Conservation (phyloP, 768 basidiomycete genomes). For the Mycena haematopus region DNA sequence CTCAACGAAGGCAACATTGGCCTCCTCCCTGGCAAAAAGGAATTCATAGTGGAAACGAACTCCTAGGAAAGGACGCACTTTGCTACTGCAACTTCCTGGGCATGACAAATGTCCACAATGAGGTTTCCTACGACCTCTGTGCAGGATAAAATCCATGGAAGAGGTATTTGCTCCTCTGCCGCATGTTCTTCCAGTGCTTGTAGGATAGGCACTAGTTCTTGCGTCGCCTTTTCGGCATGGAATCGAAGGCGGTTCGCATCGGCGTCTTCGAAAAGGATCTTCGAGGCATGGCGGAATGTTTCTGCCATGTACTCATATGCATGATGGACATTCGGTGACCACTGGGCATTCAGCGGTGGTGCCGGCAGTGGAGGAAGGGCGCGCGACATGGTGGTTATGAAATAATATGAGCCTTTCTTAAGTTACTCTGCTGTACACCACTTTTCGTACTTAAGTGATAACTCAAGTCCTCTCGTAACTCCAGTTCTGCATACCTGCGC, state of each 20-base stretch:
- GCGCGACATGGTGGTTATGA: slow-evolving; percentile 5
- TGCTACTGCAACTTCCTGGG: background rate
- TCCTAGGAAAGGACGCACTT: background rate
- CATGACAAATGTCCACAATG: background rate
- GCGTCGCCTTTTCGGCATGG: background rate
- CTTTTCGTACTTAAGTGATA: no score
- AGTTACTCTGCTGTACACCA: no score
- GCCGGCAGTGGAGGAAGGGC: slow-evolving; percentile 4
- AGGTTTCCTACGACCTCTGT: background rate
- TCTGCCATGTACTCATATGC: background rate
- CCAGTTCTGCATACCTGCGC: no score
- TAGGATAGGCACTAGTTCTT: slow-evolving; percentile 4
- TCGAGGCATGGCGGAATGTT: slow-evolving; percentile 1
- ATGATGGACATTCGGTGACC: background rate
- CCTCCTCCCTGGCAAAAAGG: background rate
- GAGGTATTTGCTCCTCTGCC: background rate
- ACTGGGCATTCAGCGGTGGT: background rate
- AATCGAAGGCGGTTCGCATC: slow-evolving; percentile 1
- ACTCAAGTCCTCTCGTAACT: no score
- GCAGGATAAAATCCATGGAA: background rate
- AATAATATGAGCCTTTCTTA: no score
- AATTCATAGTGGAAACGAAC: background rate
- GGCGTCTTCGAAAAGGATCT: slow-evolving; percentile 1
- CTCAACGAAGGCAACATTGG: background rate
- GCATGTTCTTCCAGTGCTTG: slow-evolving; percentile 2